Evolutionary conservation across 345 rosid genomes (phyloP), one percentile per base, ranked within the genome.

Genomic region (Hibiscus mutabilis): DNA sequence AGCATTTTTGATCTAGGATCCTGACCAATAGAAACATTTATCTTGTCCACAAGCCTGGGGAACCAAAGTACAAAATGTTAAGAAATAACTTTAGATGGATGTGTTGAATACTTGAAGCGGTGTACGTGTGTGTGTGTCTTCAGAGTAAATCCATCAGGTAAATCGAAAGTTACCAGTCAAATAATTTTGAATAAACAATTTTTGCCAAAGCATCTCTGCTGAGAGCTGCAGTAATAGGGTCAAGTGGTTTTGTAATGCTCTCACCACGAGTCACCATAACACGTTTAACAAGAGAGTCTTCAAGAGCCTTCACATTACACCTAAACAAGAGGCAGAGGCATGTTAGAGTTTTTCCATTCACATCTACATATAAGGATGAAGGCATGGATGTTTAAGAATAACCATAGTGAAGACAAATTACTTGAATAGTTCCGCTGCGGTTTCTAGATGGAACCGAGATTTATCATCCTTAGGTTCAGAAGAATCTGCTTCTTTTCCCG

Each of bases 201-300:
- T 90, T 95, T 60, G 99, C 99, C 81, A 95, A 85, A 60, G 98
- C 96, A 86, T 95, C 99, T 81, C 99, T 84, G 73, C 88, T 91
- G 66, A 90, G 56, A 65, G 84, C 86, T 70, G 99, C 99, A 77
- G 92, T 70, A 68, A 80, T 91, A 51, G 99, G 97, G 81, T 92
- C 96, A 74, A 92, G 86, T 60, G 89, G 83, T 87, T 92, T 95
- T 74, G 94, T 89, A 75, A 95, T 95, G 80, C 90, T 87, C 83
- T 95, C 99, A 79, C 84, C 99, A 69, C 97, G 99, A 56, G 99
- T 95, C 76, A 86, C 91, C 76, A 95, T 90, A 25, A 95, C 97
- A 80, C 98, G 97, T 82, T 95, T 90, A 76, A 96, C 88, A 66
- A 95, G 84, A 69, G 98, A 87, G 79, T 90, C 96, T 89, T 95